These are phyloP conservation scores for Wickerhamomyces ciferrii DNA, from an alignment of 805 yeast genomes.

Conservation along the genomic window DNA sequence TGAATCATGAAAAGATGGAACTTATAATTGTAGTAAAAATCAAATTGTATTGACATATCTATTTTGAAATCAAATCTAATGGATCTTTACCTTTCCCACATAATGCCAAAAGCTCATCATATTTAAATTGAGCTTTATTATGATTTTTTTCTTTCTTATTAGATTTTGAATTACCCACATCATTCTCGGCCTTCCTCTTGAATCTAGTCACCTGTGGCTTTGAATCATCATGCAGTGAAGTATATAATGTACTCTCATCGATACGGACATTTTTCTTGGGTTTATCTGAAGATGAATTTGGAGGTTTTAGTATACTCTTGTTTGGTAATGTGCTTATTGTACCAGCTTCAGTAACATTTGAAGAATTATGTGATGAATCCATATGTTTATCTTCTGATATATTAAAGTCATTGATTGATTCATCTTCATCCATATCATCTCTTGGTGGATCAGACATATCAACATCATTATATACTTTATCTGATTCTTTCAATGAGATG, in stretches of 20 bases:
- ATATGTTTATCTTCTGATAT: neutral
- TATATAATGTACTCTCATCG: neutral
- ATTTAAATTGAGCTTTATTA: slow-evolving; percentile 4
- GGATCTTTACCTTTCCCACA: slow-evolving; percentile 16
- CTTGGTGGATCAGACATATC: neutral
- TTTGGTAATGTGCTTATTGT: neutral
- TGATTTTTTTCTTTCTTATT: neutral
- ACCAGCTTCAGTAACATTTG: neutral
- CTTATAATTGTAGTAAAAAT: neutral
- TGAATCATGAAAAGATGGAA: neutral
- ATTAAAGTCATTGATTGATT: neutral
- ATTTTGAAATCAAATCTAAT: slow-evolving; percentile 5
- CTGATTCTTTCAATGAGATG: neutral
- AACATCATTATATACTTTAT: neutral
- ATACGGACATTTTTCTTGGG: neutral
- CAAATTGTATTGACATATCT: neutral
- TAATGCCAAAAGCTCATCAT: slow-evolving; percentile 4
- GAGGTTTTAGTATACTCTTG: neutral
- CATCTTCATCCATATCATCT: neutral
- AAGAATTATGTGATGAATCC: neutral
- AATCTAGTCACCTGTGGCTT: neutral
- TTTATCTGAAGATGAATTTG: neutral
- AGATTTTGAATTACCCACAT: neutral
- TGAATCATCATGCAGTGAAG: neutral
- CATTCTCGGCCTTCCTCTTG: neutral